Evolutionary conservation across 1,284 basidiomycete species (phyloP).

Genomic region (Marasmius sp.): DNA sequence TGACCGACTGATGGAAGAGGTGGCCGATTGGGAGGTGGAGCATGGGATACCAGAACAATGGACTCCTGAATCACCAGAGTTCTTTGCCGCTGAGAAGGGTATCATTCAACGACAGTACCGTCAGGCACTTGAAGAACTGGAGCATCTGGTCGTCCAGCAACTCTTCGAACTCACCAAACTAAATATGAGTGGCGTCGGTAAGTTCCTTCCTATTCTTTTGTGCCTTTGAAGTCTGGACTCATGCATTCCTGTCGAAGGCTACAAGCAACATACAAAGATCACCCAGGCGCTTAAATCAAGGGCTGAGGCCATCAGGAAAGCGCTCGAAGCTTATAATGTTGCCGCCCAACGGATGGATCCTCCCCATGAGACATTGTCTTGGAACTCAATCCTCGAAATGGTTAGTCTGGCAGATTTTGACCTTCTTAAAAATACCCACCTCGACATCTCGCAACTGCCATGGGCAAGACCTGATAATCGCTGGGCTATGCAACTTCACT

Average conservation of each 20-base stretch:
- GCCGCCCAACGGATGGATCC: constrained; percentile 7
- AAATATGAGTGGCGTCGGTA: not conserved
- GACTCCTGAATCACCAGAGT: constrained; percentile 7
- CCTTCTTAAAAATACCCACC: not conserved
- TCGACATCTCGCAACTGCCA: not conserved
- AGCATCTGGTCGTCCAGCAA: constrained; percentile 21
- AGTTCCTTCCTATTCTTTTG: not conserved
- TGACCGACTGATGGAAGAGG: not conserved
- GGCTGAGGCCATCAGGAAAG: constrained; percentile 1
- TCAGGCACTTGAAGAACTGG: constrained; percentile 18
- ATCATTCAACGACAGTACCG: constrained; percentile 15
- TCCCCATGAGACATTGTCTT: not conserved
- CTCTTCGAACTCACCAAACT: constrained; percentile 21
- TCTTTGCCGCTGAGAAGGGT: constrained; percentile 1
- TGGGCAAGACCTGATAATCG: not conserved
- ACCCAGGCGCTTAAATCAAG: constrained; percentile 3
- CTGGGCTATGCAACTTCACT: not conserved
- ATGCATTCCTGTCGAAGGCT: not conserved
- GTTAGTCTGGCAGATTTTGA: not conserved
- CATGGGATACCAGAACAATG: constrained; percentile 12
- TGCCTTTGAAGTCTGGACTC: not conserved
- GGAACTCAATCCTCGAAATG: not conserved
- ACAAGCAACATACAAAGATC: constrained; percentile 5
- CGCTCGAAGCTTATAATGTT: constrained; percentile 1
- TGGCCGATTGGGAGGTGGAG: constrained; percentile 8